These are phyloP conservation scores for Paecilomyces sp. DNA, from an alignment of 2,329 filamentous ascomycete species.

Conservation along the genomic window DNA sequence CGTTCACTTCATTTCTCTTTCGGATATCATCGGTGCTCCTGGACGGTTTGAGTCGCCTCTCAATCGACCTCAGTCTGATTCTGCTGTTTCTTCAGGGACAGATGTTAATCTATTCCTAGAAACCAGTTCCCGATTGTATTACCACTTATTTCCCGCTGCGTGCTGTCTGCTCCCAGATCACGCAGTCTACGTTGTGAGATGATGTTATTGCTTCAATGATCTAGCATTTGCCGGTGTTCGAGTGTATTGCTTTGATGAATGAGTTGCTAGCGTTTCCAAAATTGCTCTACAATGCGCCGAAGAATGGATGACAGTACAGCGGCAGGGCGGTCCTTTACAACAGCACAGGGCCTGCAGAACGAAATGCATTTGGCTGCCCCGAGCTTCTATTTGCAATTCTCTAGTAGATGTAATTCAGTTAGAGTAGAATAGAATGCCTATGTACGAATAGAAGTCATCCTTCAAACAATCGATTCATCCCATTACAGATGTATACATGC, in stretches of 20 bases:
- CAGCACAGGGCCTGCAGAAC: not conserved
- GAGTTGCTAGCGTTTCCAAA: not conserved
- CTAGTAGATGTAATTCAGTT: not conserved
- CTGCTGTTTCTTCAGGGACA: not conserved
- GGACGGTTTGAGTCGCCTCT: not conserved
- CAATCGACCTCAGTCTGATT: not conserved
- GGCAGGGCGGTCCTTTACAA: not conserved
- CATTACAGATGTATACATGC: no score
- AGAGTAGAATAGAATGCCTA: not conserved
- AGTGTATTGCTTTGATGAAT: not conserved
- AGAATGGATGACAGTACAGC: not conserved
- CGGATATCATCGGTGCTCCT: not conserved
- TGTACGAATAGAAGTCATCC: not conserved
- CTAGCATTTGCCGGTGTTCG: not conserved
- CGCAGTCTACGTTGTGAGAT: not conserved
- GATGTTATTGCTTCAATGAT: not conserved
- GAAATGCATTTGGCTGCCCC: not conserved
- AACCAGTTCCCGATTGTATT: not conserved
- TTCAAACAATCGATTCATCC: not conserved
- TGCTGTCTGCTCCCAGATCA: not conserved
- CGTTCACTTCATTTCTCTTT: not conserved
- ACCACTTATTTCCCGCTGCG: not conserved
- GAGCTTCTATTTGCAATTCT: not conserved
- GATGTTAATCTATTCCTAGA: not conserved
- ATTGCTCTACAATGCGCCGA: not conserved